phyloP scores from a whole-genome alignment of 23 red algal genomes.

The Chondrus crispus region DNA sequence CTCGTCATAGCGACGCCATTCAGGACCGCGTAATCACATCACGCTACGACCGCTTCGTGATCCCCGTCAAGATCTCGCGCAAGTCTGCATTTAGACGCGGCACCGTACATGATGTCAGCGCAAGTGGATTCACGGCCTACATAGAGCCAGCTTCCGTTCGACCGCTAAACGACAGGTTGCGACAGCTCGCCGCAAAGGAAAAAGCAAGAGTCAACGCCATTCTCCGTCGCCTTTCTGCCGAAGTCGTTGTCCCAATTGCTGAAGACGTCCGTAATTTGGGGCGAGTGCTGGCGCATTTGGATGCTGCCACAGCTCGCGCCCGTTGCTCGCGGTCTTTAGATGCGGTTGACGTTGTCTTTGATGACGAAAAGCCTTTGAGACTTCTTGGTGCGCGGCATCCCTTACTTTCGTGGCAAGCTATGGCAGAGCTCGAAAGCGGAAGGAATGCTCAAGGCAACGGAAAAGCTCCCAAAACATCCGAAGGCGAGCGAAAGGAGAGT shows the following conservation, averaged over 20 bases:
- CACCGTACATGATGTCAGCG: slow-evolving; percentile 85
- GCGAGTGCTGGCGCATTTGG: slow-evolving; percentile 46
- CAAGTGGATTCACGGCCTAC: slow-evolving; percentile 73
- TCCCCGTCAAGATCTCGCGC: slow-evolving; percentile 78
- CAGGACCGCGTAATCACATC: slow-evolving; percentile 73
- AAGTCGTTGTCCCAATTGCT: slow-evolving; percentile 41
- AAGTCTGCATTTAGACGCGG: slow-evolving; percentile 53
- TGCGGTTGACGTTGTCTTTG: slow-evolving; percentile 61
- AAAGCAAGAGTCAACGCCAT: slow-evolving; percentile 46
- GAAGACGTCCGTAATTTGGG: slow-evolving; percentile 17
- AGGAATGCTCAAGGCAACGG: too few species aligned
- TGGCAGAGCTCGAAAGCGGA: neutral
- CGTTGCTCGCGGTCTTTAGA: slow-evolving; percentile 25
- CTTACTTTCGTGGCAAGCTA: slow-evolving; percentile 65
- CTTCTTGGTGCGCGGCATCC: slow-evolving; percentile 78
- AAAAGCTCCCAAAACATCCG: neutral
- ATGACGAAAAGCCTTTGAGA: slow-evolving; percentile 8
- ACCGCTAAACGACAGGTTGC: slow-evolving; percentile 49
- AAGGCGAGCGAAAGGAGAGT: neutral
- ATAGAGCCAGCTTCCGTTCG: slow-evolving; percentile 79
- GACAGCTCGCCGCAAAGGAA: slow-evolving; percentile 68
- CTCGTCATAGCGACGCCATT: slow-evolving; percentile 43
- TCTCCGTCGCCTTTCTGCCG: slow-evolving; percentile 21
- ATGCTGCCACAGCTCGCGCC: slow-evolving; percentile 76
- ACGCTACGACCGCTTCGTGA: slow-evolving; percentile 90